Conservation (phyloP, 1,284 basidiomycete genomes). For the Malassezia sp. region DNA sequence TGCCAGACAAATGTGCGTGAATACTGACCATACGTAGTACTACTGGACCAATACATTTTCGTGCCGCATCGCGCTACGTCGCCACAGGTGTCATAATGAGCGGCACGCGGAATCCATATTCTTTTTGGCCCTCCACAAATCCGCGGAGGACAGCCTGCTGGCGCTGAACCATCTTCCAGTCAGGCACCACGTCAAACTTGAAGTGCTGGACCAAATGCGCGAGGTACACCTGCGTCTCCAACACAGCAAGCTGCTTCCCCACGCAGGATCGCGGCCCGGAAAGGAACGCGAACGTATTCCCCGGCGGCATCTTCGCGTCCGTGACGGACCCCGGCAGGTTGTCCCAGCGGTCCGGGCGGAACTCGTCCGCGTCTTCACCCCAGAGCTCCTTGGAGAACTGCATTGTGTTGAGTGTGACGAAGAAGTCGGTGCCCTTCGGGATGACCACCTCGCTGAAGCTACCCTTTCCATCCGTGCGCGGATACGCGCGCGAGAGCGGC, state of each 20-base stretch:
- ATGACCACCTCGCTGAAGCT: slow-evolving; percentile 21
- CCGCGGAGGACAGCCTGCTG: slow-evolving; percentile 16
- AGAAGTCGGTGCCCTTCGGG: slow-evolving; percentile 26
- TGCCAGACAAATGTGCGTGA: too few species aligned
- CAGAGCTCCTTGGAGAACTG: slow-evolving; percentile 27
- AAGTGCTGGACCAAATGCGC: slow-evolving; percentile 12
- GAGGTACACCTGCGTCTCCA: slow-evolving; percentile 16
- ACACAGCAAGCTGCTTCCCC: slow-evolving; percentile 12
- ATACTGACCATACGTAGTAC: too few species aligned
- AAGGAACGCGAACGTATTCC: slow-evolving; percentile 16
- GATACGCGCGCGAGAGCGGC: slow-evolving; percentile 27
- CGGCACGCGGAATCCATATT: slow-evolving; percentile 15
- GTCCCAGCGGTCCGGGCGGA: slow-evolving; percentile 35
- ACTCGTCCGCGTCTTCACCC: slow-evolving; percentile 30
- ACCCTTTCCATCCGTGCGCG: slow-evolving; percentile 47
- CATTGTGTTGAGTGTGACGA: slow-evolving; percentile 29
- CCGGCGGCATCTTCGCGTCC: slow-evolving; percentile 18
- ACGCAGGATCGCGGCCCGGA: slow-evolving; percentile 15
- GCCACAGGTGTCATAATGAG: slow-evolving; percentile 15
- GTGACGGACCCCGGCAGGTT: slow-evolving; percentile 21
- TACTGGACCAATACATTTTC: too few species aligned
- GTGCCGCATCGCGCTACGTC: too few species aligned
- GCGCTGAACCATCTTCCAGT: slow-evolving; percentile 14
- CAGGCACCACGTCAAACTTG: slow-evolving; percentile 16
- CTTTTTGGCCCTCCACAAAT: slow-evolving; percentile 15